Evolutionary conservation across 164 flowering plant species (phyloP).

Genomic region (Sedum album): DNA sequence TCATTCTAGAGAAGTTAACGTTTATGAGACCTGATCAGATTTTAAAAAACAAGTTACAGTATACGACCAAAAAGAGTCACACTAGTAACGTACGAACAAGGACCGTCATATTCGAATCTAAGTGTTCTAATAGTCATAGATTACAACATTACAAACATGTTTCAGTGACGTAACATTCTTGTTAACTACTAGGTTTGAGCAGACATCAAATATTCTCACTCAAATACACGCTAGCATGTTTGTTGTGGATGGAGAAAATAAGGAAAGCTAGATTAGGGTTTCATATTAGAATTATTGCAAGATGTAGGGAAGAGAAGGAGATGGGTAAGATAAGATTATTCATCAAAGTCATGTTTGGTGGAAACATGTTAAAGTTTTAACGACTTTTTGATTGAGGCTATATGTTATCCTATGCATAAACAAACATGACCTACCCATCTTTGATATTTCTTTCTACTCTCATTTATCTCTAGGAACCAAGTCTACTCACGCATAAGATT

Average conservation of each 20-base stretch:
- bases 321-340: not conserved
- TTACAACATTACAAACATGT: not conserved
- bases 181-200: not conserved
- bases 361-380: slow-evolving; percentile 4
- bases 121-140: not conserved
- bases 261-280: not conserved
- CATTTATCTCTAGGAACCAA: too few relatives aligned
- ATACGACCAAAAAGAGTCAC: not conserved
- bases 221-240: not conserved
- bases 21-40: not conserved
- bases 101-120: not conserved
- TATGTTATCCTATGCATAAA: slow-evolving; percentile 6
- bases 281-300: slow-evolving; percentile 2
- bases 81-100: not conserved
- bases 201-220: not conserved
- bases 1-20: too few relatives aligned
- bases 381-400: slow-evolving; percentile 6
- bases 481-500: too few relatives aligned
- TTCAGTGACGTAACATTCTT: slow-evolving; percentile 3
- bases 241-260: slow-evolving; percentile 1
- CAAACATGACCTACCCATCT: slow-evolving; percentile 7
- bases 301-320: too few relatives aligned
- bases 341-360: slow-evolving; percentile 8
- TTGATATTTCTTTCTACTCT: too few relatives aligned
- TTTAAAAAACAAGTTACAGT: not conserved